Evolutionary conservation across 208 protist genomes (phyloP).

Genomic region (Trypanosomatidae sp.): DNA sequence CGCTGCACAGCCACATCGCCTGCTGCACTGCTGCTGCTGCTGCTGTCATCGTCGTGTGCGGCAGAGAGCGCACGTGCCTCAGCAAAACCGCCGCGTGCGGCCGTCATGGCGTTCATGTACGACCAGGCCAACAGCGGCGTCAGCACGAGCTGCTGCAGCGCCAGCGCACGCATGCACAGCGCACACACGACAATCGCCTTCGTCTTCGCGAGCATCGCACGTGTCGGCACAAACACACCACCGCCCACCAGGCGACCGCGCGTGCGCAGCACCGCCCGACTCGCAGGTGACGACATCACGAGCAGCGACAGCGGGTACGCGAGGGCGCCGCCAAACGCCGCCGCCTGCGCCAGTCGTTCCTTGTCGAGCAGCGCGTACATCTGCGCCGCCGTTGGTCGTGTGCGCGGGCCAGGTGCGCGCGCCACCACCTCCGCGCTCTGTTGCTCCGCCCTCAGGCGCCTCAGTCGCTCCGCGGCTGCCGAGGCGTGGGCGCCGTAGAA

Average conservation of each 20-base stretch:
- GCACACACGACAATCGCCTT: conserved; percentile 6
- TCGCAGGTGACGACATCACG: too few species aligned
- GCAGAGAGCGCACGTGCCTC: background rate
- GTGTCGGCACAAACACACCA: too few species aligned
- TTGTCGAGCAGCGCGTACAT: conserved; percentile 52
- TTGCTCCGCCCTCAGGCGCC: too few species aligned
- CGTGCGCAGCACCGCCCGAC: too few species aligned
- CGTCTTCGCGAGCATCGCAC: too few species aligned
- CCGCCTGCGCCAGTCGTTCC: conserved; percentile 19
- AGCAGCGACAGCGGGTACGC: conserved; percentile 12
- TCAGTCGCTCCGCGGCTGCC: too few species aligned
- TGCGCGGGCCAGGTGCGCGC: too few species aligned
- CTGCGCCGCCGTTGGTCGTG: conserved; percentile 13
- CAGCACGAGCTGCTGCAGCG: conserved; percentile 45
- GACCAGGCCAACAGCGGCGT: conserved; percentile 40
- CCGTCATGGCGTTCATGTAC: conserved; percentile 66
- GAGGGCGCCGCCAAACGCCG: conserved; percentile 40
- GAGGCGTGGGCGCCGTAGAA: conserved; percentile 59
- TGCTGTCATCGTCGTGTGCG: background rate
- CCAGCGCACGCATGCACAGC: conserved; percentile 13
- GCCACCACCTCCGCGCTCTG: too few species aligned
- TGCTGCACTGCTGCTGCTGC: conserved; percentile 1
- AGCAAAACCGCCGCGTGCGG: conserved; percentile 32
- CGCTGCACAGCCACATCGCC: too few species aligned
- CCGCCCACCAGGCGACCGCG: too few species aligned